These are phyloP conservation scores for Naumovozyma baii DNA, from an alignment of 805 yeast species.

Conservation along the genomic window DNA sequence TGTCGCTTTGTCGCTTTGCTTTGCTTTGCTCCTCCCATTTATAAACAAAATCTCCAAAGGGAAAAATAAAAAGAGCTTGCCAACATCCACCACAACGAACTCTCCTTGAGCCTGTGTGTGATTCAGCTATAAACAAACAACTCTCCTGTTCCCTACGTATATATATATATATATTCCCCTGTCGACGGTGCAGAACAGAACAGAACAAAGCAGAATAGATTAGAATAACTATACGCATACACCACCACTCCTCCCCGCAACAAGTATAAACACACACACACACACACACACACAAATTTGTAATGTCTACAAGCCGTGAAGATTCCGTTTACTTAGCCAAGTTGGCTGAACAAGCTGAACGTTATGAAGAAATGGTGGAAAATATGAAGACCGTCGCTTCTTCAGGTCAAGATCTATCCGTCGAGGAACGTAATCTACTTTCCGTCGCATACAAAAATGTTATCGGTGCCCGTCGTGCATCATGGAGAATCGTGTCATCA, in stretches of 20 bases:
- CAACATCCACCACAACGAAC: too few species aligned
- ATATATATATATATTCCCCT: too few species aligned
- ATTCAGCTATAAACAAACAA: too few species aligned
- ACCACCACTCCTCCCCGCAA: not conserved
- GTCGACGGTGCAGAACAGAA: too few species aligned
- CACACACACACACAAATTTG: conserved; percentile 2
- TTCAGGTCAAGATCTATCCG: conserved; percentile 88
- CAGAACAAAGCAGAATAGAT: too few species aligned
- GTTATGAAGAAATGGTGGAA: conserved; percentile 98
- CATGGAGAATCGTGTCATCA: conserved; percentile 97
- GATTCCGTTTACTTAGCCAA: conserved; percentile 96
- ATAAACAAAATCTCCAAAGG: too few species aligned
- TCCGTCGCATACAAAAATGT: conserved; percentile 98
- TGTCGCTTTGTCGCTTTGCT: too few species aligned
- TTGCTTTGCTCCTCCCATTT: too few species aligned
- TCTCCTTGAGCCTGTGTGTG: too few species aligned
- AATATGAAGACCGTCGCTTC: conserved; percentile 97
- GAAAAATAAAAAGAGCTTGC: too few species aligned
- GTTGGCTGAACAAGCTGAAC: conserved; percentile 98
- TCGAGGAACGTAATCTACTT: conserved; percentile 94
- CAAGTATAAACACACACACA: not conserved
- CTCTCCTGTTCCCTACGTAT: too few species aligned
- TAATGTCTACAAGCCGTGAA: conserved; percentile 84
- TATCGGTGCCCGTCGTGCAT: conserved; percentile 98
- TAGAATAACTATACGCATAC: too few species aligned